These are phyloP conservation scores for Aspergillus vadensis DNA, from an alignment of 2,329 filamentous ascomycete species.

Conservation along the genomic window DNA sequence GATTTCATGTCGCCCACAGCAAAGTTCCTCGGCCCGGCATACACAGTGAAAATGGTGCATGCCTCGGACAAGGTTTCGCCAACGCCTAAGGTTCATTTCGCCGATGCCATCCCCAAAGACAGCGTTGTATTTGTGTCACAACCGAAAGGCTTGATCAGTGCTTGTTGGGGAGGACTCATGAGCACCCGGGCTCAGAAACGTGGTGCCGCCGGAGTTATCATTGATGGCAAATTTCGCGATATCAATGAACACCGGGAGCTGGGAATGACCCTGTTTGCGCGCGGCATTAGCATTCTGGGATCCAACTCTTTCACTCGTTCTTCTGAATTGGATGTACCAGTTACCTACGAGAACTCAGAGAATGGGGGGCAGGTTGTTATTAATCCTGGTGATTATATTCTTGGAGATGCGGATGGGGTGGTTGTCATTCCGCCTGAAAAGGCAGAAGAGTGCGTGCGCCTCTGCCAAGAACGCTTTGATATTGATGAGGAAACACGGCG, in stretches of 20 bases:
- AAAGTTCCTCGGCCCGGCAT: slow-evolving; percentile 35
- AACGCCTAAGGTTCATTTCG: slow-evolving; percentile 37
- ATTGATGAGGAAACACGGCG: slow-evolving; percentile 40
- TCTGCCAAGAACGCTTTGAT: slow-evolving; percentile 36
- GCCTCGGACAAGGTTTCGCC: slow-evolving; percentile 34
- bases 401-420: slow-evolving; percentile 38
- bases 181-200: slow-evolving; percentile 36
- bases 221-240: slow-evolving; percentile 44
- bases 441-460: slow-evolving; percentile 33
- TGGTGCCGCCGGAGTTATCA: slow-evolving; percentile 41
- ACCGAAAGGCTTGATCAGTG: slow-evolving; percentile 35
- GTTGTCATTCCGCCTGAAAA: slow-evolving; percentile 23
- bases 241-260: slow-evolving; percentile 37
- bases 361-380: slow-evolving; percentile 27
- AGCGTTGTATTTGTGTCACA: slow-evolving; percentile 43
- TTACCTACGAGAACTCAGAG: slow-evolving; percentile 31
- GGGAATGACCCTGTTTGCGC: slow-evolving; percentile 35
- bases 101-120: slow-evolving; percentile 36
- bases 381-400: slow-evolving; percentile 38
- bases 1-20: slow-evolving; percentile 18
- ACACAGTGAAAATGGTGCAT: slow-evolving; percentile 38
- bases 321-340: slow-evolving; percentile 38
- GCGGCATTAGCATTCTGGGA: slow-evolving; percentile 34
- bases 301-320: slow-evolving; percentile 39
- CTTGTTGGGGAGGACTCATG: slow-evolving; percentile 46